Base-by-base conservation (phyloP, 306 rosid genomes). In the Vigna trinervia region DNA sequence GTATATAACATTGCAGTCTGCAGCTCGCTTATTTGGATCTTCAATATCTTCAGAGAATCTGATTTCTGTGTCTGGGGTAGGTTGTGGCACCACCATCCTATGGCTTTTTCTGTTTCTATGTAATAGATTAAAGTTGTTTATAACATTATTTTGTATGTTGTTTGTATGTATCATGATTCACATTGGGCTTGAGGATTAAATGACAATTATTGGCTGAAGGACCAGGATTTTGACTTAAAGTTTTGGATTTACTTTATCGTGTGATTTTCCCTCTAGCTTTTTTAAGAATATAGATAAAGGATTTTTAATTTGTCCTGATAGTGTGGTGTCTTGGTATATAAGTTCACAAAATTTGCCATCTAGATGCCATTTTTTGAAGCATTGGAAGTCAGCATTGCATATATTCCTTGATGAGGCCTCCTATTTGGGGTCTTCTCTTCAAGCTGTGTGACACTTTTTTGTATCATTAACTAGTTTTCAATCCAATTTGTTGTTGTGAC, bases 21-120 rank as follows among this genome's bases (percentile, higher is more conserved):
- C 98, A 19, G 96, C 98, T 19, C 95, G 96, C 81, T 88, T 94
- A 71, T 92, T 89, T 86, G 98, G 98, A 75, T 94, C 96, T 78
- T 83, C 94, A 36, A 88, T 90, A 77, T 87, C 96, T 84, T 87
- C 91, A 10, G 84, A 88, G 86, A 90, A 93, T 80, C 86, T 91
- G 83, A 86, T 89, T 71, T 86, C 88, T 68, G 98, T 93, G 69
- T 93, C 98, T 48, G 97, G 97, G 95, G 98, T 93, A 82, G 81
- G 95, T 85, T 60, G 26, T 75, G 34, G 34, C 52, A 34, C 58
- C 67, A 47, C 61, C 73, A 54, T 76, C 53, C 1, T 7, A 28
- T 59, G 61, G 61, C 22, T 71, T 36, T 61, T 80, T 75, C 17
- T 74, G 30, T 53, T 78, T 45, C 39, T 68, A 17, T 74, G 15